Base-by-base conservation (phyloP, 306 rosid species). In the Quercus bicolor region DNA sequence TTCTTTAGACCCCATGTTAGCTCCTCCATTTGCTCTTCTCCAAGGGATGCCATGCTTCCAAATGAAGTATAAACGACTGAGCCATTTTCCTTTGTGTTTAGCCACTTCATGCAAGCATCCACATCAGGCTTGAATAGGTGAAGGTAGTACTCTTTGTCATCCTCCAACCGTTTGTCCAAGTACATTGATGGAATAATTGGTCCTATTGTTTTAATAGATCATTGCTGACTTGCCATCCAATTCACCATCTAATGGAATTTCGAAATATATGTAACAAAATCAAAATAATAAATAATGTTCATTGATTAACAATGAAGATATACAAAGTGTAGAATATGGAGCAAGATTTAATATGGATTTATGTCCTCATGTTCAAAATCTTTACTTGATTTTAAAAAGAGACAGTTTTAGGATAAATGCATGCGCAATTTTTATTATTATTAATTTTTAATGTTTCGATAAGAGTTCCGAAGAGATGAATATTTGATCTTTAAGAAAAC, bases 21-120 rank as follows among this genome's bases (percentile, higher is more conserved):
- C 12, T 76, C 45, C 29, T 65, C 23, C 62, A 76, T 34, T 33
- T 52, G 79, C 60, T 76, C 79, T 76, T 76, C 79, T 8, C 72
- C 53, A 2, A 76, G 2, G 21, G 5, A 55, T 0, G 62, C 79
- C 1, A 75, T 0, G 5, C 79, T 75, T 15, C 79, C 79, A 37
- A 33, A 60, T 5, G 79, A 65, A 1, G 37, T 26, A n/a, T 76
- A 76, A 1, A 77, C 9, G 13, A 77, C 68, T 1, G 66, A 77
- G 2, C 19, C 55, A 18, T 24, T 43, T 24, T 70, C 53, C 74
- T 77, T 66, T 29, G 4, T 31, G 11, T 66, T 10, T 6, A 77
- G 65, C 80, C 74, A 77, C 40, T 66, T 29, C 29, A 77, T 34
- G 72, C 34, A 33, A 21, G 64, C 51, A 13, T 68, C 65, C 11